Percentiles rank a stretch among this genome's conserved stretches.
phyloP scores from a whole-genome alignment of 495 filamentous ascomycete species.

The Sordaria brevicollis region DNA sequence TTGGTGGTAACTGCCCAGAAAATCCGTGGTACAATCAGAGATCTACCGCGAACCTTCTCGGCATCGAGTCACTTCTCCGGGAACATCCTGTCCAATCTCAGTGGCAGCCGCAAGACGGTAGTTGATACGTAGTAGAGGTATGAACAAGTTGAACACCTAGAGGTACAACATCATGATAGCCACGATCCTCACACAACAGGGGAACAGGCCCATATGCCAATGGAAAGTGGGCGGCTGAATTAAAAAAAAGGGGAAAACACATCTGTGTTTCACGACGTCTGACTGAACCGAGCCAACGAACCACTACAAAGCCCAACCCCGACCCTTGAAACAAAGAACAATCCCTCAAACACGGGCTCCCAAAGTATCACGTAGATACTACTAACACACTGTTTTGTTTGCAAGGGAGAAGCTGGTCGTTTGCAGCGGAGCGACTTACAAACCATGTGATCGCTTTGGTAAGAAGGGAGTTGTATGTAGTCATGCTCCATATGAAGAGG shows the following conservation, averaged over 20 bases:
- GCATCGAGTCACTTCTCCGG: neutral
- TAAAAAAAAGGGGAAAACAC: neutral
- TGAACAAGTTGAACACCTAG: neutral
- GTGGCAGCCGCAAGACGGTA: neutral
- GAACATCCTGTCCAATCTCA: neutral
- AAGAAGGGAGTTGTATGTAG: neutral
- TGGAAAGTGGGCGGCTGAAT: neutral
- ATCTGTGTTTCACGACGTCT: neutral
- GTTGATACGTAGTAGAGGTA: too few species aligned
- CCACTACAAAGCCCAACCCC: neutral
- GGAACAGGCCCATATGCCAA: neutral
- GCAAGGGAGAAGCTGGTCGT: neutral
- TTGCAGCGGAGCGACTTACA: neutral
- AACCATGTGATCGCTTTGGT: neutral
- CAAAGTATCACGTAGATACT: neutral
- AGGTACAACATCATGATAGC: neutral
- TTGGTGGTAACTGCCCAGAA: neutral
- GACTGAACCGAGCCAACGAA: neutral
- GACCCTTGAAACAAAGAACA: neutral
- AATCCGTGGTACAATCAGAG: neutral
- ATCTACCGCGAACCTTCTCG: neutral
- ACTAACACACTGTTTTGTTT: neutral
- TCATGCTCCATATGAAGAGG: too few species aligned
- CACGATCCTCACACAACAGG: too few species aligned
- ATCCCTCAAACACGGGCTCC: too few species aligned